Percentiles rank a stretch among this genome's conserved stretches.
Evolutionary conservation across 139 green algal genomes (phyloP).

Genomic region (Picochlorum costavermella): DNA sequence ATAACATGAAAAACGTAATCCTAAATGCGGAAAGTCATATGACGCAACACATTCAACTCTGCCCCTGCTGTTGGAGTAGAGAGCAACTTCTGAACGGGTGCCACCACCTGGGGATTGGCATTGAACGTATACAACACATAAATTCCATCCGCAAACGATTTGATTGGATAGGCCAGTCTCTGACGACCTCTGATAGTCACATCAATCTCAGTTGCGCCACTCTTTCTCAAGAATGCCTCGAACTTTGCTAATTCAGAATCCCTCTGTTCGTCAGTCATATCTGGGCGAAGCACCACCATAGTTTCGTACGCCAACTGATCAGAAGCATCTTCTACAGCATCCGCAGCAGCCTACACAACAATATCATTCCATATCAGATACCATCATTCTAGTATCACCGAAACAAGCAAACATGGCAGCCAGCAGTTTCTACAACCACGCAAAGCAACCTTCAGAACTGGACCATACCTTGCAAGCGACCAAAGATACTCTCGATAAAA

Average conservation of each 20-base stretch:
- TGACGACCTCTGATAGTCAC: conserved; percentile 51
- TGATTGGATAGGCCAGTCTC: conserved; percentile 80
- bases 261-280: conserved; percentile 68
- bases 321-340: background rate
- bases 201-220: conserved; percentile 57
- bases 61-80: conserved; percentile 62
- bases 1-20: background rate
- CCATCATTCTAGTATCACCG: too few relatives aligned
- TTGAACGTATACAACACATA: conserved; percentile 82
- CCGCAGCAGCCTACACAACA: background rate
- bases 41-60: conserved; percentile 70
- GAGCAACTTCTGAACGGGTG: conserved; percentile 69
- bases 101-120: conserved; percentile 43
- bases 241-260: conserved; percentile 85
- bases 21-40: conserved; percentile 54
- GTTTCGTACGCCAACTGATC: conserved; percentile 68
- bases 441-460: too few relatives aligned
- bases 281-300: conserved; percentile 74
- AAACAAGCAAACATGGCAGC: too few relatives aligned
- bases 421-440: too few relatives aligned
- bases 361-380: background rate
- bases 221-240: conserved; percentile 78
- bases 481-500: too few relatives aligned
- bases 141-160: conserved; percentile 72
- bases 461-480: too few relatives aligned